Conservation (phyloP, 805 yeast genomes). For the Saccharomyces eubayanus region DNA sequence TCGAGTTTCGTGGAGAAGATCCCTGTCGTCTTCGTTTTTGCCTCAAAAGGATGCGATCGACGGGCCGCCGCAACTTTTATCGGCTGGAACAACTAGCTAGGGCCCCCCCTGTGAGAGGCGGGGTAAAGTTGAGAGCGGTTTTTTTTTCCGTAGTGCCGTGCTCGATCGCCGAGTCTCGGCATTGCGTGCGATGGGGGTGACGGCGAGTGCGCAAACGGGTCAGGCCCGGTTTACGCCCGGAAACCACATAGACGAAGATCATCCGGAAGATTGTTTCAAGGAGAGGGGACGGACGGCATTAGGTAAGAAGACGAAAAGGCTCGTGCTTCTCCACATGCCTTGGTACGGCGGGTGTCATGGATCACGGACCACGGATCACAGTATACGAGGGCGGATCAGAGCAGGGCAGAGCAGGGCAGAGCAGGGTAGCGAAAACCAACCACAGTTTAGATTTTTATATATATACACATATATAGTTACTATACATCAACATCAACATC, state of each 20-base stretch:
- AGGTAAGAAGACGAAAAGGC: too few relatives aligned
- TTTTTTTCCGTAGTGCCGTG: neutral
- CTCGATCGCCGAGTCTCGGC: neutral
- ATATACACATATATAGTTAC: conserved; percentile 1
- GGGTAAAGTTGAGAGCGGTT: neutral
- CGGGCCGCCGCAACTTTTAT: neutral
- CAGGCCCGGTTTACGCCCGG: neutral
- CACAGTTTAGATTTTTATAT: conserved; percentile 1
- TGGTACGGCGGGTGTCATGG: neutral
- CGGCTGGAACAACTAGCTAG: neutral
- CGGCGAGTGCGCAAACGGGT: neutral
- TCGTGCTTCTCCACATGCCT: too few relatives aligned
- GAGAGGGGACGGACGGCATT: neutral
- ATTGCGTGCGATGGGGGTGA: neutral
- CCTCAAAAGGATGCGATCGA: neutral
- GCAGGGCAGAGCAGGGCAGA: too few relatives aligned
- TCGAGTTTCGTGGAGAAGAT: neutral
- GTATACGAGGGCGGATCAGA: too few relatives aligned
- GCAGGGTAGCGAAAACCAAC: neutral
- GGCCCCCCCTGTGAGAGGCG: neutral
- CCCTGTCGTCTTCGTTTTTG: neutral
- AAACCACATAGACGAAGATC: neutral
- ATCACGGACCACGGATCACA: too few relatives aligned
- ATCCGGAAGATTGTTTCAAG: neutral
- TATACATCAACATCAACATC: neutral